Base-by-base conservation (phyloP, 176 grass and related monocot species). In the Poa annua region DNA sequence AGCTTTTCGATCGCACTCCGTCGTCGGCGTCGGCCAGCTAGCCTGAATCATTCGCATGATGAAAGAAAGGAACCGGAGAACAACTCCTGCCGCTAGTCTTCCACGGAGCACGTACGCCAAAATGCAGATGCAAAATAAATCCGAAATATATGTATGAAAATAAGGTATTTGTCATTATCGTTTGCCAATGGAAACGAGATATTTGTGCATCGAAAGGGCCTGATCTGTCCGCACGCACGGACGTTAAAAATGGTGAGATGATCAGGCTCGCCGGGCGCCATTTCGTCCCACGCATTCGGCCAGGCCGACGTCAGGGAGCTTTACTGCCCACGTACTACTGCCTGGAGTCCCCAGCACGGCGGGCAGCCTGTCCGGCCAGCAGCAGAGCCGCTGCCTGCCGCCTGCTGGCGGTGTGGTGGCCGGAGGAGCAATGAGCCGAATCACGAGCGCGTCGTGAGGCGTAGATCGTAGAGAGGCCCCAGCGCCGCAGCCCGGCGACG, bases 381-480 rank as follows among this genome's bases (percentile, higher is more conserved):
- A 29, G 29, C 29, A 29, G 29, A 29, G 29, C 29, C 29, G 29
- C 29, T 2, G 29, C 5, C 35, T 3, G 35, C 35, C 5, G 35
- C 35, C 5, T 1, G 35, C 35, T 8, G 35, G n/a, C 26, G 21
- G 35, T 54, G n/a, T 5, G 29, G 56, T 57, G 17, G 20, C 11
- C 15, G 44, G 38, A 34, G 67, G 55, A 86, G 76, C 66, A 64
- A 8, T 16, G 17, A 44, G 56, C 13, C 5, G 1, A 74, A 2
- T 88, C 80, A 83, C 74, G 74, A 45, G 86, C 86, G 65, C 74
- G 54, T 54, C 74, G 80, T 79, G 80, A 77, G 52, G 67, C 67
- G 77, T 39, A 19, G 9, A 22, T 52, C 67, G 77, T 39, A 19
- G 9, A 22, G 21, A 26, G 42, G 76, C 16, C 33, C 66, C 32